phyloP scores from a whole-genome alignment of 1,139 yeast species.

The Pichia sp. region DNA sequence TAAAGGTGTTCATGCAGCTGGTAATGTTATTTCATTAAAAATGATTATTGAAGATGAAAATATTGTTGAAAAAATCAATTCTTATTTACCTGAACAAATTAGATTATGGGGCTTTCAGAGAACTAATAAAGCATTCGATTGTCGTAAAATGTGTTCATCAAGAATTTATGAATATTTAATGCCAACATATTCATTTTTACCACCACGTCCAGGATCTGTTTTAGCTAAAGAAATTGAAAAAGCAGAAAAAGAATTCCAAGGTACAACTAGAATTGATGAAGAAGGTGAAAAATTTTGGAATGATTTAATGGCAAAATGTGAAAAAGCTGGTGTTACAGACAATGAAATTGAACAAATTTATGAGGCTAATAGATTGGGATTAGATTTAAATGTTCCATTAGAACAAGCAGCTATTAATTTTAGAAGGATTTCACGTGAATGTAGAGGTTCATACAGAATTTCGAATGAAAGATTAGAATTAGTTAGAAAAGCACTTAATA shows the following conservation, averaged over 20 bases:
- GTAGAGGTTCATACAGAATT: slow-evolving; percentile 66
- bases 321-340: slow-evolving; percentile 41
- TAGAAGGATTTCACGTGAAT: slow-evolving; percentile 59
- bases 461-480: slow-evolving; percentile 52
- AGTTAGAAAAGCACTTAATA: slow-evolving; percentile 63
- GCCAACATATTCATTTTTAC: slow-evolving; percentile 84
- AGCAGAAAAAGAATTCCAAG: slow-evolving; percentile 52
- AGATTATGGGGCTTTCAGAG: slow-evolving; percentile 91
- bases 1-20: slow-evolving; percentile 99
- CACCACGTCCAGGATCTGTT: slow-evolving; percentile 75
- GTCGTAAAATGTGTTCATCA: slow-evolving; percentile 91
- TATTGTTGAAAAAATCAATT: slow-evolving; percentile 66
- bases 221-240: slow-evolving; percentile 54
- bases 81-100: slow-evolving; percentile 72
- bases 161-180: slow-evolving; percentile 88
- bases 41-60: slow-evolving; percentile 85
- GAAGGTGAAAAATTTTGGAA: slow-evolving; percentile 78
- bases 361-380: slow-evolving; percentile 31
- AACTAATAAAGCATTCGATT: slow-evolving; percentile 86
- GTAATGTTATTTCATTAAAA: slow-evolving; percentile 84
- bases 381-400: slow-evolving; percentile 28
- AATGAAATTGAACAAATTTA: slow-evolving; percentile 40
- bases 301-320: slow-evolving; percentile 40
- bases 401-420: slow-evolving; percentile 46
- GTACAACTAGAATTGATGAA: slow-evolving; percentile 49